Conservation (phyloP, 2,329 filamentous ascomycete species). For the Penicillium sp. region DNA sequence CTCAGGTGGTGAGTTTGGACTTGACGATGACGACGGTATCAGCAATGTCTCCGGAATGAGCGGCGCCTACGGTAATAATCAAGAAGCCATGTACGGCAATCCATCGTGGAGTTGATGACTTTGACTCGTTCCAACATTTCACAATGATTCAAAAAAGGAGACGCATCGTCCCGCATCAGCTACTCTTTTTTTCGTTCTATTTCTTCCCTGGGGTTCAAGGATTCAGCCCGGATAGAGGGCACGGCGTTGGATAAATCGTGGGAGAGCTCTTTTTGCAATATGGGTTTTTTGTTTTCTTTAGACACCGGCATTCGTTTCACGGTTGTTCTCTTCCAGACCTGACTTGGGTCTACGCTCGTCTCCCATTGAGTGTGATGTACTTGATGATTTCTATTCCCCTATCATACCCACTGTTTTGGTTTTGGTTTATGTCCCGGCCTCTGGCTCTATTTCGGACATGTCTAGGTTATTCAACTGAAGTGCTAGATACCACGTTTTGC, state of each 20-base stretch:
- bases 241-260: slow-evolving; percentile 26
- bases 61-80: slow-evolving; percentile 31
- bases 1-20: slow-evolving; percentile 42
- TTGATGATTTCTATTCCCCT: slow-evolving; percentile 9
- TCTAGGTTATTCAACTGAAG: background rate
- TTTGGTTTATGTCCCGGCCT: background rate
- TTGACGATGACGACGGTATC: slow-evolving; percentile 41
- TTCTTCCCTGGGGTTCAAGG: slow-evolving; percentile 1
- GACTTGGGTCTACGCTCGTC: background rate
- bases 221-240: slow-evolving; percentile 17
- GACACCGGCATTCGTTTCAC: slow-evolving; percentile 6
- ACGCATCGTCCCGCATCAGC: slow-evolving; percentile 7
- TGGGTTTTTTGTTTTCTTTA: background rate
- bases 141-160: background rate
- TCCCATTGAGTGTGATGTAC: slow-evolving; percentile 2
- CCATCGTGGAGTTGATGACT: slow-evolving; percentile 25
- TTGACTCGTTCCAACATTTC: background rate
- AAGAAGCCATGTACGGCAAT: slow-evolving; percentile 30
- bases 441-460: slow-evolving; percentile 5
- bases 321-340: background rate
- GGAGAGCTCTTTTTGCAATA: slow-evolving; percentile 5
- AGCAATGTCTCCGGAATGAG: slow-evolving; percentile 33
- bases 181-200: background rate
- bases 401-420: slow-evolving; percentile 9
- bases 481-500: slow-evolving; percentile 2